Percentiles rank a stretch among this genome's conserved stretches.
Conservation (phyloP, 306 rosid genomes). For the Glycyrrhiza uralensis region DNA sequence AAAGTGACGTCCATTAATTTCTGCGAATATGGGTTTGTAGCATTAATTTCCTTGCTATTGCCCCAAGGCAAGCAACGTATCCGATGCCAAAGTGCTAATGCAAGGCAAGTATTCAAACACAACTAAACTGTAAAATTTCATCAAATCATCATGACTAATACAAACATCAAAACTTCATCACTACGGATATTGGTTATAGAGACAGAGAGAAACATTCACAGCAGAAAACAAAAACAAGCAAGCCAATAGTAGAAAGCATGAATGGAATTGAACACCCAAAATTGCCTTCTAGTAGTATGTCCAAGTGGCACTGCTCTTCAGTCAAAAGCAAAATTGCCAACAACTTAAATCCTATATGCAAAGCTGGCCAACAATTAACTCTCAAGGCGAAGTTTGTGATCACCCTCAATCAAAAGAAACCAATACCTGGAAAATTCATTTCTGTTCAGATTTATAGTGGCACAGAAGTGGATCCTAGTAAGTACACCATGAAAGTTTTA, state of each 20-base stretch:
- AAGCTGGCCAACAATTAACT: not conserved
- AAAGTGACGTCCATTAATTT: no score
- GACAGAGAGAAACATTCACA: not conserved
- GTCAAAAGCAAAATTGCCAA: slow-evolving; percentile 18
- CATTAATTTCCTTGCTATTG: not conserved
- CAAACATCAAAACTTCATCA: not conserved
- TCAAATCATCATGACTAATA: not conserved
- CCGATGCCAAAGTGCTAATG: slow-evolving; percentile 32
- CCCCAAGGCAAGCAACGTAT: slow-evolving; percentile 41
- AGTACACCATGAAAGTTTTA: no score
- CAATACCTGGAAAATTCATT: slow-evolving; percentile 46
- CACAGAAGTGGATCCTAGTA: slow-evolving; percentile 50
- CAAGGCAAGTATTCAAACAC: slow-evolving; percentile 10
- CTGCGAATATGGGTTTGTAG: not conserved
- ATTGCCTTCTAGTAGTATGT: slow-evolving; percentile 7
- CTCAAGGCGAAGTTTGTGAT: slow-evolving; percentile 43
- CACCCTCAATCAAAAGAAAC: slow-evolving; percentile 21
- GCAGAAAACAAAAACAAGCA: not conserved
- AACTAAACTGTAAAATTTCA: not conserved
- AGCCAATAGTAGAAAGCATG: not conserved
- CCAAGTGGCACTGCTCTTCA: not conserved
- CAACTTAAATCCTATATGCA: slow-evolving; percentile 8
- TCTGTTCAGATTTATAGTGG: slow-evolving; percentile 58
- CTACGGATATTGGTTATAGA: not conserved
- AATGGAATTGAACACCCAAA: slow-evolving; percentile 34